Evolutionary conservation across 140 eudicot species (phyloP).

Genomic region (Cichorium intybus): DNA sequence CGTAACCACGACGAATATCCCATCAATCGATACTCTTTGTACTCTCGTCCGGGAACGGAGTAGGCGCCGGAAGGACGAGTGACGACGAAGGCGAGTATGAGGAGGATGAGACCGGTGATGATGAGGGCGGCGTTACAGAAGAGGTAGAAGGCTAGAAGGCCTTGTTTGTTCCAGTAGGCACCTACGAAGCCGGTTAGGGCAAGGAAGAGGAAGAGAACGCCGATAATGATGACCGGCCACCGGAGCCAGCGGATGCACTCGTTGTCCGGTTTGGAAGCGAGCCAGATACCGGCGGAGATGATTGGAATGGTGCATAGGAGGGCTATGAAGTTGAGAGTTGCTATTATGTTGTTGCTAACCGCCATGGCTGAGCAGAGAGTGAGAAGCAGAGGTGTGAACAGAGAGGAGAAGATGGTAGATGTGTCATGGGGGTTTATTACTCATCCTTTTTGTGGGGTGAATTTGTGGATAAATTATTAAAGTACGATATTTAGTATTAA

Average conservation of each 20-base stretch:
- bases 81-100: slow-evolving; percentile 74
- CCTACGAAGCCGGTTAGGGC: slow-evolving; percentile 85
- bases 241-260: slow-evolving; percentile 91
- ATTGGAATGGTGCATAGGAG: slow-evolving; percentile 84
- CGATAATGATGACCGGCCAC: slow-evolving; percentile 78
- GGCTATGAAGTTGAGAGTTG: slow-evolving; percentile 78
- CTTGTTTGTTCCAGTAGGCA: slow-evolving; percentile 81
- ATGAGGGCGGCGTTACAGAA: slow-evolving; percentile 83
- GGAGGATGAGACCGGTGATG: slow-evolving; percentile 48
- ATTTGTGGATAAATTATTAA: not conserved
- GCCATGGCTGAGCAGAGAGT: slow-evolving; percentile 45
- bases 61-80: slow-evolving; percentile 71
- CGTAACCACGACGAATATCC: slow-evolving; percentile 83
- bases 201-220: slow-evolving; percentile 61
- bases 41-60: slow-evolving; percentile 61
- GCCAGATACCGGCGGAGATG: slow-evolving; percentile 86
- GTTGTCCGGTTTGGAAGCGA: slow-evolving; percentile 90
- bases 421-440: slow-evolving; percentile 5
- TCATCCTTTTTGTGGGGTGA: not conserved
- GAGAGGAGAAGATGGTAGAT: slow-evolving; percentile 10
- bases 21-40: slow-evolving; percentile 53
- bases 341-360: slow-evolving; percentile 83
- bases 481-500: too few species aligned
- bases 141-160: slow-evolving; percentile 74
- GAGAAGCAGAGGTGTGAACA: not conserved